Evolutionary conservation across 208 protist species (phyloP).

Genomic region (Sergeia podlipaevii): DNA sequence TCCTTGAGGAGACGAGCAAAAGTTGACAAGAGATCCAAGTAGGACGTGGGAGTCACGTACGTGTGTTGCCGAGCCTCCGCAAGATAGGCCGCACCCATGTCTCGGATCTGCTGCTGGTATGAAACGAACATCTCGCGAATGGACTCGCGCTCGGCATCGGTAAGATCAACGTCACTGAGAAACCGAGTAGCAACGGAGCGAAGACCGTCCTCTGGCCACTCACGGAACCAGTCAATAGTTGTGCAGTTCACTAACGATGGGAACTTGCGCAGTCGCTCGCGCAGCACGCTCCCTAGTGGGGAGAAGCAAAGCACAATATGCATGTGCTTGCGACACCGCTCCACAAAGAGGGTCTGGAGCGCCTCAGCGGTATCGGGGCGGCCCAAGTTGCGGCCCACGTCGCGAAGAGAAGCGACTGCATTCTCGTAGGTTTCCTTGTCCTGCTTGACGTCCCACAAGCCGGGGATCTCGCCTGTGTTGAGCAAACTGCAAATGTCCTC

Average conservation of each 20-base stretch:
- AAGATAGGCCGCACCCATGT: slow-evolving; percentile 79
- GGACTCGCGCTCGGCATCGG: slow-evolving; percentile 46
- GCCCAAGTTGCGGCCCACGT: slow-evolving; percentile 74
- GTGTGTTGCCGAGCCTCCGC: slow-evolving; percentile 86
- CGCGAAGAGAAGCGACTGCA: slow-evolving; percentile 80
- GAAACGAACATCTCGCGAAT: slow-evolving; percentile 90
- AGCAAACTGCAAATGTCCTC: slow-evolving; percentile 98
- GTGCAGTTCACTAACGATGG: slow-evolving; percentile 98
- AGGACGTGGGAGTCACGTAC: slow-evolving; percentile 96
- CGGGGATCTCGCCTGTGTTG: slow-evolving; percentile 96
- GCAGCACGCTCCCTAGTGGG: slow-evolving; percentile 94
- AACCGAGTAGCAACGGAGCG: slow-evolving; percentile 86
- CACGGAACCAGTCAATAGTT: slow-evolving; percentile 98
- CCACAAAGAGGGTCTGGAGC: slow-evolving; percentile 88
- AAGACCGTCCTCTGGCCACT: slow-evolving; percentile 97
- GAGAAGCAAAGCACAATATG: slow-evolving; percentile 97
- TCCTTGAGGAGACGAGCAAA: slow-evolving; percentile 87
- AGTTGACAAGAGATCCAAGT: slow-evolving; percentile 93
- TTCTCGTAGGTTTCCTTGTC: slow-evolving; percentile 91
- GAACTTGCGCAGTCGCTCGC: slow-evolving; percentile 95
- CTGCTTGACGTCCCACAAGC: slow-evolving; percentile 92
- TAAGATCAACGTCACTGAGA: slow-evolving; percentile 78
- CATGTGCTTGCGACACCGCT: slow-evolving; percentile 92
- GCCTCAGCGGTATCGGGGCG: slow-evolving; percentile 83
- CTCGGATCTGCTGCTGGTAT: slow-evolving; percentile 90